Evolutionary conservation across 2,329 filamentous ascomycete genomes (phyloP).

Genomic region (Claviceps sp.): DNA sequence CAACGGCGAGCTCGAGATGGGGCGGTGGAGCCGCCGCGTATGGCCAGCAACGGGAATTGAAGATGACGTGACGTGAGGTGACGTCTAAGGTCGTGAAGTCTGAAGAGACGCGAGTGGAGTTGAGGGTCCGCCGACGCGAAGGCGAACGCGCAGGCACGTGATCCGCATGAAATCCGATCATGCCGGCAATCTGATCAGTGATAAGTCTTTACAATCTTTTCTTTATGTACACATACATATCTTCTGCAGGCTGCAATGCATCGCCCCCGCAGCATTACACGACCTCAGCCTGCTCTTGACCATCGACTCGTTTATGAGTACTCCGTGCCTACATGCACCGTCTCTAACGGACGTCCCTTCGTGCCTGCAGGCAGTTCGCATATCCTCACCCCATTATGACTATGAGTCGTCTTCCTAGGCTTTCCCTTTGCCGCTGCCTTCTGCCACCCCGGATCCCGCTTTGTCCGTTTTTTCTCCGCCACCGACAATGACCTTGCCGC

Average conservation of each 20-base stretch:
- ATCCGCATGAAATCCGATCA: background rate
- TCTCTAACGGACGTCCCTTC: conserved; percentile 10
- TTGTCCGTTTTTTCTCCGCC: conserved; percentile 25
- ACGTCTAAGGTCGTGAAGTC: background rate
- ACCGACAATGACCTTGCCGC: conserved; percentile 60
- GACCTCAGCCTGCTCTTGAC: background rate
- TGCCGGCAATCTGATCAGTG: background rate
- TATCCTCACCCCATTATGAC: conserved; percentile 16
- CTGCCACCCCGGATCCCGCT: conserved; percentile 9
- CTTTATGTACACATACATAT: background rate
- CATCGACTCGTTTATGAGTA: background rate
- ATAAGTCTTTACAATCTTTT: background rate
- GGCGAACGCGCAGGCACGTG: background rate
- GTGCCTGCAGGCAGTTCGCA: conserved; percentile 13
- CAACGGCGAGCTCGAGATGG: too few relatives aligned
- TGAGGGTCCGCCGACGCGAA: background rate
- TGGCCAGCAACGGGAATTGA: background rate
- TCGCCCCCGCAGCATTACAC: background rate
- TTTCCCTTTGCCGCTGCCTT: conserved; percentile 12
- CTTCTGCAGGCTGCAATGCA: background rate
- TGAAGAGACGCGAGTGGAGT: background rate
- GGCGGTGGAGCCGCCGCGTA: background rate
- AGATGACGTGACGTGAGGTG: background rate
- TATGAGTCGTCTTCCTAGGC: conserved; percentile 4
- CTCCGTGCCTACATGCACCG: background rate